These are phyloP conservation scores for Rhizopus delemar DNA, from an alignment of 371 early-diverging fungal species.

Conservation along the genomic window DNA sequence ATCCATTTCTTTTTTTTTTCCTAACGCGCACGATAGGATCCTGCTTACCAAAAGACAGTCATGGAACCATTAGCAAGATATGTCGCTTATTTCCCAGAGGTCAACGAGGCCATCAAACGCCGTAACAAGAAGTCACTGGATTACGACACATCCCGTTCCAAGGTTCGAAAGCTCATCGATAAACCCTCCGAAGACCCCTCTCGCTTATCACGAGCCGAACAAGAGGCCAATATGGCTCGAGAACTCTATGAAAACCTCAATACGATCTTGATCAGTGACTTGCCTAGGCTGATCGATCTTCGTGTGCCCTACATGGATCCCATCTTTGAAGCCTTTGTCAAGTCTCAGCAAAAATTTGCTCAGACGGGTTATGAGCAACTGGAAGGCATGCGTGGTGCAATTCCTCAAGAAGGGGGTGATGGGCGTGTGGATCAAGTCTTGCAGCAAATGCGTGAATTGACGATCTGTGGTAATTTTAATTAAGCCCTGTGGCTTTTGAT, in stretches of 20 bases:
- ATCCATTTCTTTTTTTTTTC: background rate
- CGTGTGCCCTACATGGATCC: constrained; percentile 91
- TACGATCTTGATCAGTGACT: constrained; percentile 75
- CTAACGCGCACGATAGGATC: constrained; percentile 57
- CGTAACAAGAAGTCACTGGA: constrained; percentile 87
- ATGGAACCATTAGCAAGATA: constrained; percentile 86
- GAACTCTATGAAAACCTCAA: constrained; percentile 85
- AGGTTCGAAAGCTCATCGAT: constrained; percentile 78
- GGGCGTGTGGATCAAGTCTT: constrained; percentile 75
- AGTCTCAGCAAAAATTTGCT: constrained; percentile 83
- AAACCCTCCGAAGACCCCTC: constrained; percentile 78
- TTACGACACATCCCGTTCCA: constrained; percentile 77
- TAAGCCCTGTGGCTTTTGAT: background rate
- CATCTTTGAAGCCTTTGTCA: constrained; percentile 91
- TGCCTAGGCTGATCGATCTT: constrained; percentile 87
- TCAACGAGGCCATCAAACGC: constrained; percentile 88
- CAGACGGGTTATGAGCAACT: constrained; percentile 76
- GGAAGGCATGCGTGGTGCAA: constrained; percentile 50
- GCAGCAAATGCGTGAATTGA: constrained; percentile 86
- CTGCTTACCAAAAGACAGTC: constrained; percentile 79
- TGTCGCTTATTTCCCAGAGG: constrained; percentile 87
- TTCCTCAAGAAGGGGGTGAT: constrained; percentile 60
- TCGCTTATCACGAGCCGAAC: constrained; percentile 76
- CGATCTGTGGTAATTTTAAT: constrained; percentile 78
- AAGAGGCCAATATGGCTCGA: constrained; percentile 73